Conservation (phyloP, 768 basidiomycete genomes). For the Daedalea quercina region DNA sequence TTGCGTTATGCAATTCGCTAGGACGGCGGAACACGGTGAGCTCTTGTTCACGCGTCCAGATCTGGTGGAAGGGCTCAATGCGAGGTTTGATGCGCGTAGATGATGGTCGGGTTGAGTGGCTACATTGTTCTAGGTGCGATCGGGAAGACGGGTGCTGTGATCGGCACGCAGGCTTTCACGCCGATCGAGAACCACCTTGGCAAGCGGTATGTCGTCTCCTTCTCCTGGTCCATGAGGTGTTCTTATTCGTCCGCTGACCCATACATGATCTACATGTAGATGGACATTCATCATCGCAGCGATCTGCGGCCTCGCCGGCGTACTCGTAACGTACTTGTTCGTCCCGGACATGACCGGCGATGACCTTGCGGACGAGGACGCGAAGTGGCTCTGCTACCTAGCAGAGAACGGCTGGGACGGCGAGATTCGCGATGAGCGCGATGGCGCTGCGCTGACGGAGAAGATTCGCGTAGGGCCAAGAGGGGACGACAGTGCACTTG, state of each 20-base stretch:
- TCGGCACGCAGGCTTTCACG: conserved; percentile 66
- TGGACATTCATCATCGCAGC: conserved; percentile 68
- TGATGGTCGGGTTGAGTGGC: conserved; percentile 64
- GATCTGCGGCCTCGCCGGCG: conserved; percentile 56
- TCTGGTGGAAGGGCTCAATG: conserved; percentile 2
- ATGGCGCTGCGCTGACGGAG: conserved; percentile 8
- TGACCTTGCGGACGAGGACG: conserved; percentile 63
- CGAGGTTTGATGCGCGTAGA: conserved; percentile 29
- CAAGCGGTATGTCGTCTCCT: conserved; percentile 36
- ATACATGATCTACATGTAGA: conserved; percentile 48
- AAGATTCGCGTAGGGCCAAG: neutral
- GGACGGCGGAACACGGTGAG: conserved; percentile 54
- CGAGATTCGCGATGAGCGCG: conserved; percentile 48
- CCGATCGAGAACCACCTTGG: conserved; percentile 63
- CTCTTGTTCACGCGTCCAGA: conserved; percentile 1
- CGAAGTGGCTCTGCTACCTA: conserved; percentile 53
- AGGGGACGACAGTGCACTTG: neutral
- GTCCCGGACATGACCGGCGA: conserved; percentile 61
- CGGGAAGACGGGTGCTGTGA: conserved; percentile 64
- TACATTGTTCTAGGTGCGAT: conserved; percentile 61
- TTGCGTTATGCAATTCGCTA: conserved; percentile 40
- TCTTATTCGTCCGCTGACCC: neutral
- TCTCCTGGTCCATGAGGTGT: neutral
- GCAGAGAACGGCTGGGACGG: conserved; percentile 61
- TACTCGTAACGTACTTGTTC: conserved; percentile 62